Conservation (phyloP, 345 rosid species). For the Populus nigra region DNA sequence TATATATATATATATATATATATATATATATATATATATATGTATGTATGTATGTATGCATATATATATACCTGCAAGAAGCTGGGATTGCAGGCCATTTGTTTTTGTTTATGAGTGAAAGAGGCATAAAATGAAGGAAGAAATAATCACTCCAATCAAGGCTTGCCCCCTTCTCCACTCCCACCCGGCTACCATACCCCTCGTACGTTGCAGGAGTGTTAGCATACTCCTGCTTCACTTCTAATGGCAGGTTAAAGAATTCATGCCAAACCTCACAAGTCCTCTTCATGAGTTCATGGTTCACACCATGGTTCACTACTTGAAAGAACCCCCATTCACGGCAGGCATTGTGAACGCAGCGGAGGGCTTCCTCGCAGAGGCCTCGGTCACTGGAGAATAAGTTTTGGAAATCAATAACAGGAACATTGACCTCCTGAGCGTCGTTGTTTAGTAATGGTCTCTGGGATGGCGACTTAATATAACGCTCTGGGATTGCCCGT, state of each 20-base stretch:
- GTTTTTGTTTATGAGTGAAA: background rate
- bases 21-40: too few species aligned
- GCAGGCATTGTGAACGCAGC: slow-evolving; percentile 12
- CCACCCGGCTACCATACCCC: slow-evolving; percentile 35
- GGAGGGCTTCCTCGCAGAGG: slow-evolving; percentile 3
- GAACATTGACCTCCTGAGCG: slow-evolving; percentile 10
- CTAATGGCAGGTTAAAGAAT: slow-evolving; percentile 27
- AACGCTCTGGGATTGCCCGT: slow-evolving; percentile 20
- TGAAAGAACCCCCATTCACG: slow-evolving; percentile 37
- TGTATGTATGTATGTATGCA: too few species aligned
- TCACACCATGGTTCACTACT: slow-evolving; percentile 29
- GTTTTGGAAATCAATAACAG: slow-evolving; percentile 21
- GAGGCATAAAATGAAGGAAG: slow-evolving; percentile 29
- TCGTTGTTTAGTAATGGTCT: slow-evolving; percentile 3
- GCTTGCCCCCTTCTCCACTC: slow-evolving; percentile 24
- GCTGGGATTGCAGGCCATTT: slow-evolving; percentile 29
- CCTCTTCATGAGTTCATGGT: slow-evolving; percentile 15
- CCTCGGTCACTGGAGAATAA: slow-evolving; percentile 6
- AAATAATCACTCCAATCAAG: slow-evolving; percentile 39
- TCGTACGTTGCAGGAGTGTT: slow-evolving; percentile 27
- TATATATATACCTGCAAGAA: slow-evolving; percentile 15
- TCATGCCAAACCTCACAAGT: slow-evolving; percentile 26
- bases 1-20: too few species aligned
- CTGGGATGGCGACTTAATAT: slow-evolving; percentile 20
- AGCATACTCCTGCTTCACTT: slow-evolving; percentile 24